Evolutionary conservation across 2,329 filamentous ascomycete genomes (phyloP), one percentile per base, ranked within the genome.

Genomic region (Colletotrichum sp.): DNA sequence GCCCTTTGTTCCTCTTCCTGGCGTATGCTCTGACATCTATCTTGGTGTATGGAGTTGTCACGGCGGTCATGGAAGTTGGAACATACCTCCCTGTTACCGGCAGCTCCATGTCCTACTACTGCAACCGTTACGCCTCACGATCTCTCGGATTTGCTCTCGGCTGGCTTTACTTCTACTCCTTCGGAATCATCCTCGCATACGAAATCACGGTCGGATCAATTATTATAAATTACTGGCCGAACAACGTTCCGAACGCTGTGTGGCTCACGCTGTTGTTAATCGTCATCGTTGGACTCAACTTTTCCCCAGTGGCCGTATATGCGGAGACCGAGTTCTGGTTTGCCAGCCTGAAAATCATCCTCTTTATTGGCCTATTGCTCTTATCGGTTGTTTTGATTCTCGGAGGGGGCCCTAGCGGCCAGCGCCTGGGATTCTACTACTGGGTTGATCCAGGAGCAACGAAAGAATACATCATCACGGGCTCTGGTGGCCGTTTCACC

Each of bases 351-450:
- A 91, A 91, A 79, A 87, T 89, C 32, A 82, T 87, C 32, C 88
- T 88, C 13, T 90, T 91, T 68, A 84, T 89, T 9, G 87, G 91
- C 67, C 93, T 93, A 79, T 92, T 94, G 74, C 87, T 93, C 32
- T 85, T 93, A 63, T 90, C 91, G 1, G 91, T 93, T 13, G 76
- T 80, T 7, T 71, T 73, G 68, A 79, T 72, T 15, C 68, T 70
- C 16, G 75, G 72, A 2, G 79, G 79, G 11, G 78, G 71, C 19
- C 78, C 79, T 12, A 78, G 77, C 22, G 78, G 78, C 13, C 70
- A 80, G 39, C 75, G 72, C 6, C 70, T 79, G 48, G 79, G 78
- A 12, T 79, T 78, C 65, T 60, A 69, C 36, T 78, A 75, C 55
- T 78, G 75, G 74, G 59, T 65, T 9, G 44, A 72, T 25, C 61